A percentile compares a stretch with the other conserved stretches of the same genome.
These are phyloP conservation scores for Ziziphus jujuba DNA, from an alignment of 306 rosid genomes.

Conservation along the genomic window DNA sequence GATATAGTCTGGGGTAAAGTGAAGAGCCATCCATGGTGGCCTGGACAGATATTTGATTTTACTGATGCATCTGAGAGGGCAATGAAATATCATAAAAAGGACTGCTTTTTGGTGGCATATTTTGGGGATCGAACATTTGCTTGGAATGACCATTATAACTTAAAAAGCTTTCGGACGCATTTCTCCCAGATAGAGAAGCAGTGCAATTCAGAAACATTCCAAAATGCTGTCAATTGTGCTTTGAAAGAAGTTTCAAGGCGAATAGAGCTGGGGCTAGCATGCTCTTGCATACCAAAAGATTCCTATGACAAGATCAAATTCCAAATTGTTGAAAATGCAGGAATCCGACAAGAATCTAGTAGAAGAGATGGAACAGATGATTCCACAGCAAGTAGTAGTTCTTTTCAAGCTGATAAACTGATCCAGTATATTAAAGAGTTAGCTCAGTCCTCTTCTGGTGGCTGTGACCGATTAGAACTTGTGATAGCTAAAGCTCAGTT, in stretches of 20 bases:
- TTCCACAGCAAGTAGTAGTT: slow-evolving; percentile 42
- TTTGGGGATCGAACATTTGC: slow-evolving; percentile 97
- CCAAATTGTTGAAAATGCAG: slow-evolving; percentile 78
- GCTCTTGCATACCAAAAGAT: slow-evolving; percentile 71
- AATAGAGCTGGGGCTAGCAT: slow-evolving; percentile 69
- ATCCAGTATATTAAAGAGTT: slow-evolving; percentile 52
- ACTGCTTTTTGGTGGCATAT: slow-evolving; percentile 83
- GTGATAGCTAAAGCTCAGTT: slow-evolving; percentile 83
- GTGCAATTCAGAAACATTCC: slow-evolving; percentile 77
- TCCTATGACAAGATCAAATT: slow-evolving; percentile 46
- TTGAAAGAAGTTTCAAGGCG: slow-evolving; percentile 84
- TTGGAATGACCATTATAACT: slow-evolving; percentile 84
- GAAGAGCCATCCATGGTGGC: slow-evolving; percentile 99
- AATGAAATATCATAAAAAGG: slow-evolving; percentile 78
- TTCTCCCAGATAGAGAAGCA: slow-evolving; percentile 65
- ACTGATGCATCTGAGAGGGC: slow-evolving; percentile 85
- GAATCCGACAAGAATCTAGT: slow-evolving; percentile 56
- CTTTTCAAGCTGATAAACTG: slow-evolving; percentile 61
- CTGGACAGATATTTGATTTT: slow-evolving; percentile 93
- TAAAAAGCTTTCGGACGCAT: slow-evolving; percentile 68
- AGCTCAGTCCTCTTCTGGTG: slow-evolving; percentile 59
- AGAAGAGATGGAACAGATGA: slow-evolving; percentile 52
- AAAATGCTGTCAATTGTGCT: slow-evolving; percentile 74
- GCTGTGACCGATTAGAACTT: slow-evolving; percentile 62
- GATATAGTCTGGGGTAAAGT: slow-evolving; percentile 99